A percentile compares a stretch with the other conserved stretches of the same genome.
phyloP scores from a whole-genome alignment of 2,329 filamentous ascomycete genomes.

The Dactylonectria estremocensis region DNA sequence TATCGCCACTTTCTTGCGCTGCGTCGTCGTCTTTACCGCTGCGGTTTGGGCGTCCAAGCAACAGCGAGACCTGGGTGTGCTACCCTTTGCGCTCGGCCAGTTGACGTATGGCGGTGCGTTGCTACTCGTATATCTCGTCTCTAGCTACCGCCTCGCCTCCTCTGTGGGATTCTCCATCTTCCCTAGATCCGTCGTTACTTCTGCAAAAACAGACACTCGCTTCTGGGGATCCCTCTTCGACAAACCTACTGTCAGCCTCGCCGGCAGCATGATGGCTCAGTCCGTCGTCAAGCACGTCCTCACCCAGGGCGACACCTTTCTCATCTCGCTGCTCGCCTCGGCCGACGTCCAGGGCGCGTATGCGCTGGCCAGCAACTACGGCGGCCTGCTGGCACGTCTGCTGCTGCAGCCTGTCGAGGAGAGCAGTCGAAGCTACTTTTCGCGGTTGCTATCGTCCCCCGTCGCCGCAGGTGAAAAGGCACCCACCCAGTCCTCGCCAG shows the following conservation, averaged over 20 bases:
- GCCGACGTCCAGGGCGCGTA: slow-evolving; percentile 91
- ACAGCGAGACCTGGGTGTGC: slow-evolving; percentile 75
- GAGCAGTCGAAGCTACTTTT: slow-evolving; percentile 91
- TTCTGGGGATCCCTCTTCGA: slow-evolving; percentile 77
- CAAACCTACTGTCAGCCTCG: slow-evolving; percentile 78
- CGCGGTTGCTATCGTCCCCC: slow-evolving; percentile 75
- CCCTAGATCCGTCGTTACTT: slow-evolving; percentile 60
- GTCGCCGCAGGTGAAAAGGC: slow-evolving; percentile 37
- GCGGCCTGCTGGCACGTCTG: slow-evolving; percentile 88
- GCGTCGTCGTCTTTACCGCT: slow-evolving; percentile 79
- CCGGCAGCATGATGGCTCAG: slow-evolving; percentile 88
- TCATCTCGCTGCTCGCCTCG: slow-evolving; percentile 84
- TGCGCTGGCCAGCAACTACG: slow-evolving; percentile 94
- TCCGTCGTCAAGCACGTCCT: slow-evolving; percentile 92
- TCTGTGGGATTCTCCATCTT: slow-evolving; percentile 79
- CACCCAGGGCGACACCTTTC: slow-evolving; percentile 93
- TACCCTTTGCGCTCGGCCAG: slow-evolving; percentile 93
- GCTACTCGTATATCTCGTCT: slow-evolving; percentile 77
- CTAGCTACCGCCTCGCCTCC: slow-evolving; percentile 70
- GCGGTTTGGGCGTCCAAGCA: slow-evolving; percentile 74
- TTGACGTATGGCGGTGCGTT: slow-evolving; percentile 80
- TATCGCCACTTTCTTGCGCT: slow-evolving; percentile 84
- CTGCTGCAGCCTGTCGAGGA: slow-evolving; percentile 97
- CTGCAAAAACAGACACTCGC: slow-evolving; percentile 35
- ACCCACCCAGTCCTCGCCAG: slow-evolving; percentile 43